These are phyloP conservation scores for Phytopythium chamaehyphon DNA, from an alignment of 352 stramenopile genomes.

Conservation along the genomic window DNA sequence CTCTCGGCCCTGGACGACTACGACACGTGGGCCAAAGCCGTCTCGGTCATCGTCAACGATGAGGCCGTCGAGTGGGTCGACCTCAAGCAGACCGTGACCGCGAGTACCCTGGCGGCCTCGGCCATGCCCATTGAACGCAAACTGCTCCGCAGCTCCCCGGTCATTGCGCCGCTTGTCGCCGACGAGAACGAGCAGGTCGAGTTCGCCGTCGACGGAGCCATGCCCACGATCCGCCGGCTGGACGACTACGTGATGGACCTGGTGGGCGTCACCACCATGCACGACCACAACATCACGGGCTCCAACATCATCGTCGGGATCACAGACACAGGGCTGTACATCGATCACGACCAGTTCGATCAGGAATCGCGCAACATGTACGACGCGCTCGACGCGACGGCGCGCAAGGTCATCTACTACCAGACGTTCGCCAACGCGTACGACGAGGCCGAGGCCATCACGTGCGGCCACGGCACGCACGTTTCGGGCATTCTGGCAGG, in stretches of 20 bases:
- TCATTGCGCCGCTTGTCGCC: no score
- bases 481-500: conserved; percentile 79
- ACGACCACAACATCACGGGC: conserved; percentile 63
- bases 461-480: conserved; percentile 86
- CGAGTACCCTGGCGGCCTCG: conserved; percentile 21
- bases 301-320: conserved; percentile 61
- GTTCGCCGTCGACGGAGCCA: background rate
- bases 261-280: conserved; percentile 47
- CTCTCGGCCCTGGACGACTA: conserved; percentile 51
- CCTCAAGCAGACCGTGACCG: conserved; percentile 40
- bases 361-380: conserved; percentile 52
- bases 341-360: conserved; percentile 81
- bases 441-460: conserved; percentile 55
- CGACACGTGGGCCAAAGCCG: conserved; percentile 42
- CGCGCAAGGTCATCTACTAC: conserved; percentile 85
- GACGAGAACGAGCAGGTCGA: conserved; percentile 18
- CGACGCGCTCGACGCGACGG: conserved; percentile 41
- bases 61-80: conserved; percentile 74
- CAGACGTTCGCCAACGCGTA: conserved; percentile 67
- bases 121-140: no score
- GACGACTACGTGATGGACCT: conserved; percentile 55
- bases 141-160: no score
- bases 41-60: conserved; percentile 50
- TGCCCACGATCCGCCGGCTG: conserved; percentile 26
- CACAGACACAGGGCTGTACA: conserved; percentile 75